These are phyloP conservation scores for Fusarium buharicum DNA, from an alignment of 2,329 filamentous ascomycete species.

Conservation along the genomic window DNA sequence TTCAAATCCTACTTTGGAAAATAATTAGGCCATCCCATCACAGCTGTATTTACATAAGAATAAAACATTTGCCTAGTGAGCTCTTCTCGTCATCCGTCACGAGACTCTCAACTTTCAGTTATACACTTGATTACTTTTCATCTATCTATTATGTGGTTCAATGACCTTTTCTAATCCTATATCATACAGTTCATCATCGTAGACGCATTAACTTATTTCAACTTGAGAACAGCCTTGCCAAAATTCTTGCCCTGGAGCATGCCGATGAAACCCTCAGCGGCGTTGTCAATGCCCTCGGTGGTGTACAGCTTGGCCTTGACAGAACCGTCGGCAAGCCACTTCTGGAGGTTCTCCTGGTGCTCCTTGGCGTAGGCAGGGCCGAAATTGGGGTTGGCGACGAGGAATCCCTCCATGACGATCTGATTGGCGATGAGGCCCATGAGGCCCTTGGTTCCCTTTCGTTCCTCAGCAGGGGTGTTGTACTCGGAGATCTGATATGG, in stretches of 20 bases:
- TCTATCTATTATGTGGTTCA: not conserved
- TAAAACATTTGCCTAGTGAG: too few species aligned
- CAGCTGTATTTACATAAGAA: too few species aligned
- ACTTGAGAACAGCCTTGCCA: conserved; percentile 83
- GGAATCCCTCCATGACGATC: conserved; percentile 78
- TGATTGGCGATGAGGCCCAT: conserved; percentile 73
- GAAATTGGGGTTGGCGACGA: conserved; percentile 73
- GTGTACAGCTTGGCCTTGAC: conserved; percentile 76
- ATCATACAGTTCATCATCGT: conserved; percentile 23
- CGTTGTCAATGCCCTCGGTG: conserved; percentile 83
- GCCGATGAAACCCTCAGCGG: conserved; percentile 76
- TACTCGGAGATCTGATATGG: conserved; percentile 65
- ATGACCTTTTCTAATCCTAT: not conserved
- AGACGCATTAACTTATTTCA: conserved; percentile 42
- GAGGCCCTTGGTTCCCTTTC: conserved; percentile 74
- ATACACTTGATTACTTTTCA: not conserved
- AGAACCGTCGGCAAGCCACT: conserved; percentile 80
- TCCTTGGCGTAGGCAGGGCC: conserved; percentile 73
- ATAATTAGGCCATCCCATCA: too few species aligned
- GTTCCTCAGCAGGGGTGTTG: conserved; percentile 66
- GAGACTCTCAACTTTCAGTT: not conserved
- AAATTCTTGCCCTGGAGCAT: conserved; percentile 84
- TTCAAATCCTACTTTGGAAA: too few species aligned
- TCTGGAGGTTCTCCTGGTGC: conserved; percentile 78
- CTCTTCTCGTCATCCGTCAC: too few species aligned